phyloP scores from a whole-genome alignment of 345 rosid genomes.

The Corchorus olitorius region DNA sequence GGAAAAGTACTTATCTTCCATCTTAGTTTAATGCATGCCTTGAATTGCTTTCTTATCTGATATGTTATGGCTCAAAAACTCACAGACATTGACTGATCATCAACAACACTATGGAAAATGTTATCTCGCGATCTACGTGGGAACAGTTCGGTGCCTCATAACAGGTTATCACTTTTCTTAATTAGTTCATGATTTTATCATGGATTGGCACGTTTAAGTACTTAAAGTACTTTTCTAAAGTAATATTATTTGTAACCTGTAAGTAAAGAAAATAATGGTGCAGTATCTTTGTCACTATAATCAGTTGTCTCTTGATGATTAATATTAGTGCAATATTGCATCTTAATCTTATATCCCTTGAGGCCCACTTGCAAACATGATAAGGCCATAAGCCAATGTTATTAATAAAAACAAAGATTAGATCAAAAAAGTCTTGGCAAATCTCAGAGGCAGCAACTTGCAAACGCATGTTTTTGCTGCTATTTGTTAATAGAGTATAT shows the following conservation, averaged over 20 bases:
- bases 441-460: constrained; percentile 47
- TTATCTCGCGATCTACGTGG: background rate
- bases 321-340: background rate
- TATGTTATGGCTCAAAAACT: constrained; percentile 1
- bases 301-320: background rate
- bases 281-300: constrained; percentile 19
- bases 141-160: constrained; percentile 24
- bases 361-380: constrained; percentile 28
- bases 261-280: constrained; percentile 1
- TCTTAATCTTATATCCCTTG: constrained; percentile 20
- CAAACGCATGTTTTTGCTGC: constrained; percentile 32
- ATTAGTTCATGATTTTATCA: constrained; percentile 19
- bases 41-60: constrained; percentile 8
- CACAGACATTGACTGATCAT: background rate
- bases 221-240: background rate
- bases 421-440: constrained; percentile 37
- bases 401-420: constrained; percentile 27
- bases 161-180: background rate
- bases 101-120: constrained; percentile 3
- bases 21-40: background rate
- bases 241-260: background rate
- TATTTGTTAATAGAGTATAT: constrained; percentile 21
- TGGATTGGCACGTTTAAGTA: constrained; percentile 11
- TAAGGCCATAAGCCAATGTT: background rate
- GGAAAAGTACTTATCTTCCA: background rate